Base-by-base conservation (phyloP, 257 asterid genomes). In the Solanum pennellii region DNA sequence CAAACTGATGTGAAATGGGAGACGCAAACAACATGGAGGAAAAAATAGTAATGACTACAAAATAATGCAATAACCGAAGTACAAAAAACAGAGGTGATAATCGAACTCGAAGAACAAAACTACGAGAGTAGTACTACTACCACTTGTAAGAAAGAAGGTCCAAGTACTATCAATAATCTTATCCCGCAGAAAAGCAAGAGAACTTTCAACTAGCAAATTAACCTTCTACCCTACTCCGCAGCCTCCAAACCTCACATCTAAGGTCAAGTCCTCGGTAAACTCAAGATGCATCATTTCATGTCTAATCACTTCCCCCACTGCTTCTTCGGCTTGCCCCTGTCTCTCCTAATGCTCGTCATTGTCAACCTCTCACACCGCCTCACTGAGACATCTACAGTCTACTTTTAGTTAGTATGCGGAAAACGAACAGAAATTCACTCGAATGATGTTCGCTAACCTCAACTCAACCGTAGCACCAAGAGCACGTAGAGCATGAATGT, bases 391-490 rank as follows among this genome's bases (percentile, higher is more conserved):
- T 6, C 39, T 13, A 5, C 6, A 13, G 5, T 27, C 33, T 27
- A 12, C 71, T 4, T n/a, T 25, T 27, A 56, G 65, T 10, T 25
- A 66, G 18, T 66, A 68, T 27, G 39, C 1, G 21, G 7, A 68
- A 27, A 68, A 27, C 12, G 18, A 27, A 7, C 27, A 68, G 66
- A 27, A 13, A 25, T 7, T 25, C 35, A 65, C 35, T 66, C 35
- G 20, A 66, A 27, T 27, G 75, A 33, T 31, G 4, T 45, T 37
- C 39, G 71, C 89, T 7, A 82, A 91, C 94, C 94, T 92, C 66
- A 91, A 18, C 87, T 91, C 89, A 23, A 92, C 91, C 16, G 66
- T 77, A 62, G 94, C 92, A 45, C 93, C 94, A 60, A 92, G 92
- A 73, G 89, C 89, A 11, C 88, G 88, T 35, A 92, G 91, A 27